Evolutionary conservation across 345 rosid species (phyloP).

Genomic region (Durio zibethinus): DNA sequence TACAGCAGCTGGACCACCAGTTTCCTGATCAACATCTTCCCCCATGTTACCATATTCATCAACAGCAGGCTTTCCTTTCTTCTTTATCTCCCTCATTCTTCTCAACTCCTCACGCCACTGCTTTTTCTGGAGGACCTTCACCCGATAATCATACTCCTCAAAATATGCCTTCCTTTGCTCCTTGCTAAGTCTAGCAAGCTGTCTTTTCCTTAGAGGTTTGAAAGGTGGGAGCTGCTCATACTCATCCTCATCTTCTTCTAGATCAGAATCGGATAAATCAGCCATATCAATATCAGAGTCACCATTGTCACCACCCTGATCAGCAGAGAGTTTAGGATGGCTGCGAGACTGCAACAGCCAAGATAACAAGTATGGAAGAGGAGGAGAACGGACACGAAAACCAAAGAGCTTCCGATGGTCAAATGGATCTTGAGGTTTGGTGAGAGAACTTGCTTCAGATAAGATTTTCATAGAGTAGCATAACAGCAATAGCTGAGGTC

Average conservation of each 20-base stretch:
- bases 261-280: slow-evolving; percentile 75
- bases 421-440: slow-evolving; percentile 77
- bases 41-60: slow-evolving; percentile 55
- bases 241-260: slow-evolving; percentile 83
- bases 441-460: slow-evolving; percentile 70
- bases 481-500: slow-evolving; percentile 71
- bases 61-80: slow-evolving; percentile 56
- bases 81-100: slow-evolving; percentile 78
- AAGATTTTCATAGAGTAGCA: slow-evolving; percentile 81
- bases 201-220: slow-evolving; percentile 75
- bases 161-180: slow-evolving; percentile 79
- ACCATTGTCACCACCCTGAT: slow-evolving; percentile 75
- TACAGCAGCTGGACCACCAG: slow-evolving; percentile 75
- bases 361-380: slow-evolving; percentile 89
- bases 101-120: slow-evolving; percentile 85
- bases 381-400: slow-evolving; percentile 76
- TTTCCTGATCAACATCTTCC: slow-evolving; percentile 72
- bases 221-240: slow-evolving; percentile 94
- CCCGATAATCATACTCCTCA: slow-evolving; percentile 94
- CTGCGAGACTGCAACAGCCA: slow-evolving; percentile 92
- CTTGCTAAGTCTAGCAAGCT: slow-evolving; percentile 73
- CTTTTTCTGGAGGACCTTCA: slow-evolving; percentile 89
- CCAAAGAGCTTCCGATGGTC: slow-evolving; percentile 88
- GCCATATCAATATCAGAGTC: slow-evolving; percentile 81
- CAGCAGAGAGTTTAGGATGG: slow-evolving; percentile 73